Conservation (phyloP, 345 rosid genomes). For the Barbarea vulgaris region DNA sequence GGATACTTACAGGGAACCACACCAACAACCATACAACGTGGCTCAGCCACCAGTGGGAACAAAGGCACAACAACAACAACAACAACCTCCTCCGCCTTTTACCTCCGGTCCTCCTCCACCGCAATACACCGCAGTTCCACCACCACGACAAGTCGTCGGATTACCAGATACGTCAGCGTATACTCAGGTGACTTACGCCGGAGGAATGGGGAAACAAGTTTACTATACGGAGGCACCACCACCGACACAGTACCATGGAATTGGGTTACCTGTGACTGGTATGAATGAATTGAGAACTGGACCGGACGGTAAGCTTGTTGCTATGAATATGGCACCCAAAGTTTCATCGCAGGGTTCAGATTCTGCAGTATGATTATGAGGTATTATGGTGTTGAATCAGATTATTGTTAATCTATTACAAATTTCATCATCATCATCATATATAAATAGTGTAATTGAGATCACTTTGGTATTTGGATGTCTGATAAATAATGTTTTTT, state of each 20-base stretch:
- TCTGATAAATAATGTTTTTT: slow-evolving; percentile 36
- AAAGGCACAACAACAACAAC: slow-evolving; percentile 31
- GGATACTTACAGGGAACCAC: slow-evolving; percentile 78
- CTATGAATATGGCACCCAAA: slow-evolving; percentile 33
- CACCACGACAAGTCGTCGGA: slow-evolving; percentile 44
- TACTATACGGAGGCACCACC: slow-evolving; percentile 50
- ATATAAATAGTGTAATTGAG: slow-evolving; percentile 14
- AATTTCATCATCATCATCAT: background rate
- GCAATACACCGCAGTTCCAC: slow-evolving; percentile 46
- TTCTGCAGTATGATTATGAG: slow-evolving; percentile 35
- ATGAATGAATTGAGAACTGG: slow-evolving; percentile 33
- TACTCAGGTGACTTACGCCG: slow-evolving; percentile 61
- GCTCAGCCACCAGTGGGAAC: slow-evolving; percentile 37
- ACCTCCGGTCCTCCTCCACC: slow-evolving; percentile 35
- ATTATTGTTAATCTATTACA: slow-evolving; percentile 25
- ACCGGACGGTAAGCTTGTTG: slow-evolving; percentile 36
- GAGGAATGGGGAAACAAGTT: slow-evolving; percentile 63
- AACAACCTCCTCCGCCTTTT: slow-evolving; percentile 27
- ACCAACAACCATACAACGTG: slow-evolving; percentile 52
- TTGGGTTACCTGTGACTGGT: slow-evolving; percentile 51
- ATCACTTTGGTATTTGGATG: slow-evolving; percentile 27
- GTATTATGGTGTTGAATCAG: slow-evolving; percentile 1
- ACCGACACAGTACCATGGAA: slow-evolving; percentile 60
- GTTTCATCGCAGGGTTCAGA: slow-evolving; percentile 39
- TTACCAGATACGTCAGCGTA: slow-evolving; percentile 50